These are phyloP conservation scores for Scheffersomyces segobiensis DNA, from an alignment of 1,139 yeast genomes.

Conservation along the genomic window DNA sequence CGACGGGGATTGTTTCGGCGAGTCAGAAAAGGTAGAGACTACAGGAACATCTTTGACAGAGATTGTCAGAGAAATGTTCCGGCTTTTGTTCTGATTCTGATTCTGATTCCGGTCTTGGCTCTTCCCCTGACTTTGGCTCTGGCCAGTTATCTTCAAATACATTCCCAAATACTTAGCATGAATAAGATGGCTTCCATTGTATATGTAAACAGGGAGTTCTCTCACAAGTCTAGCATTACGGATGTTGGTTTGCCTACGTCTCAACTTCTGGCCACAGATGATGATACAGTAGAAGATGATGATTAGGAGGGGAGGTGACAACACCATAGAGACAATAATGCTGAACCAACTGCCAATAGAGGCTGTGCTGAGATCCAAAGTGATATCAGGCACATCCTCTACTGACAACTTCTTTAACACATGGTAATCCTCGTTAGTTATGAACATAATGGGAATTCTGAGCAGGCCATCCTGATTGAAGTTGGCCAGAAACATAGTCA, in stretches of 20 bases:
- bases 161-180: constrained; percentile 24
- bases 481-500: constrained; percentile 45
- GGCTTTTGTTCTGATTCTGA: background rate
- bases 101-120: constrained; percentile 4
- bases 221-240: constrained; percentile 37
- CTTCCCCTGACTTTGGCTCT: constrained; percentile 1
- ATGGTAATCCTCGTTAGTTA: constrained; percentile 38
- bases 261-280: constrained; percentile 30
- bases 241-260: constrained; percentile 28
- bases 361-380: constrained; percentile 30
- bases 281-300: constrained; percentile 35
- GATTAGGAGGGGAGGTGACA: constrained; percentile 47
- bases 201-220: constrained; percentile 41
- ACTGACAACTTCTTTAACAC: constrained; percentile 15
- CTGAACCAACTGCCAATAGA: constrained; percentile 43
- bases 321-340: constrained; percentile 39
- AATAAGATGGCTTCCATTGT: constrained; percentile 38
- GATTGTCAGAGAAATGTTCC: background rate
- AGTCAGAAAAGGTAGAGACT: constrained; percentile 4
- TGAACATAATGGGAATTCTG: constrained; percentile 38
- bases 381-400: constrained; percentile 12
- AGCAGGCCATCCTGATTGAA: constrained; percentile 41
- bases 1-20: constrained; percentile 19
- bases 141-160: constrained; percentile 20
- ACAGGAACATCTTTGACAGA: background rate